Base-by-base conservation (phyloP, 257 asterid genomes). In the Prunella vulgaris region DNA sequence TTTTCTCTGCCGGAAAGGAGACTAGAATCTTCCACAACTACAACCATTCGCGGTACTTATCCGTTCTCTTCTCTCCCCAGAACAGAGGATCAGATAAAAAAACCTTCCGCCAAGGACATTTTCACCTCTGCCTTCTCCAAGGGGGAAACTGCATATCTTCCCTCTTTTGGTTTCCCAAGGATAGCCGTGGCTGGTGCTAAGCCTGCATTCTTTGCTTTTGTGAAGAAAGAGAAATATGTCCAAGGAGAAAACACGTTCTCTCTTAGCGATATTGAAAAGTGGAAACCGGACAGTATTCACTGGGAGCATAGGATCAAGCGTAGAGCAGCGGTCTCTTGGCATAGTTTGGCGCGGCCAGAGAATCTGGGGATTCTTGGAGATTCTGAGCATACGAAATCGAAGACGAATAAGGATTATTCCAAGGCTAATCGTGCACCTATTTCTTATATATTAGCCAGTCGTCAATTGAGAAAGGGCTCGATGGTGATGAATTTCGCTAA, bases 121-220 rank as follows among this genome's bases (percentile, higher is more conserved):
- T 3, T 72, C 7, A 52, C 27, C 57, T 37, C 72, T 66, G 80
- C 77, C 13, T 79, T 64, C 63, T 21, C 57, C 25, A 70, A 28
- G 64, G 83, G 74, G 4, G 77, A 56, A 58, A 49, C 64, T 38
- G 13, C 59, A 18, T 52, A 7, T 21, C 59, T 52, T 52, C 59
- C 61, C 53, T 53, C 79, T 49, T 13, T 32, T 70, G 54, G 74
- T 66, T 64, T 65, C 71, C 83, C 83, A 14, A 79, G 83, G 77
- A 79, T 79, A 13, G 77, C 77, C 5, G 83, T 79, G 13, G 83
- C 80, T 70, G 80, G 80, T 17, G 75, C 80, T 15, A 76, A 54
- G 49, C 71, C 66, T 3, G 66, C n/a, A 25, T 72, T 63, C 71
- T 72, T 72, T 10, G 77, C 66, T 7, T 24, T 72, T 13, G 71